Evolutionary conservation across 805 yeast species (phyloP), one percentile per base, ranked within the genome.

Genomic region (Myxozyma geophila): DNA sequence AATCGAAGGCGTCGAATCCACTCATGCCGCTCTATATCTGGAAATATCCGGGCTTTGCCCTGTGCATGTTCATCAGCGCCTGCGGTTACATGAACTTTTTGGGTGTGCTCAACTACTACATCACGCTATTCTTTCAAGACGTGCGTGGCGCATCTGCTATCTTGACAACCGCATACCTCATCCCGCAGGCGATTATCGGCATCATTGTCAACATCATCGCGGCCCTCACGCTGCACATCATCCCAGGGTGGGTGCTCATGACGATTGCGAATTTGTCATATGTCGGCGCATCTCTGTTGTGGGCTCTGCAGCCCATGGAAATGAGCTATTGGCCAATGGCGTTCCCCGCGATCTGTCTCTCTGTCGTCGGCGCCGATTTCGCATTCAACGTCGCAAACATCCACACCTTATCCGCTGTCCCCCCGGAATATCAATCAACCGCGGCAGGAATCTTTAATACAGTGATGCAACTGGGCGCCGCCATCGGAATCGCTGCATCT

Each of bases 371-470:
- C 0, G 83, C 83, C 0, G 85, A 82, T 70, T 67, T 82, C 9
- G 71, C 78, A 15, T 82, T 80, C 65, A 82, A 82, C 63, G 81
- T 82, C 13, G 76, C 78, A 28, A 82, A 79, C 58, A 72, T 81
- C 70, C 76, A 78, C 46, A 73, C 82, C 0, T 70, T 81, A 39
- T 76, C 79, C 5, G 73, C 82, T 0, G 83, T 82, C 21, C 75
- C 77, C n/a, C 72, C 71, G 41, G 61, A 71, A 7, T 65, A 77
- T 15, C 83, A 80, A 63, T 76, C 81, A 52, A 70, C 82, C 15
- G 85, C 83, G 4, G 82, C 82, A 8, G 83, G 84, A 7, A 74
- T 81, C 4, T 81, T 82, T 66, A 81, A 82, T 63, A 80, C 83
- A 0, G 73, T 77, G 35, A 66, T 77, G 40, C 82, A 81, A 64